Percentiles rank a stretch among this genome's conserved stretches.
Conservation (phyloP, 495 filamentous ascomycete species). For the Penicillium bovifimosum region DNA sequence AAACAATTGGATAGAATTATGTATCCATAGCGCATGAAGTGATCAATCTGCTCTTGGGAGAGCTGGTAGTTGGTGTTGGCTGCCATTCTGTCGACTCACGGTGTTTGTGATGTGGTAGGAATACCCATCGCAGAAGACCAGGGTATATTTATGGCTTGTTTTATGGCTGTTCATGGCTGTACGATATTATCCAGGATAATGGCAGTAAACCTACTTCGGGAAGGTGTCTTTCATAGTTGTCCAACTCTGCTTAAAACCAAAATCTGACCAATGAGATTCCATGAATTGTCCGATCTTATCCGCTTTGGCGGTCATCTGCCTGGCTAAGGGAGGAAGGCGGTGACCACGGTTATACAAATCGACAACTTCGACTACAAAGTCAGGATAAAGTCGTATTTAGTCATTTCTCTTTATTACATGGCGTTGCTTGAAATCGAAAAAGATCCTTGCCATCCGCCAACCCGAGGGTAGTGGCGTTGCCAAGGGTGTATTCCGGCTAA, state of each 20-base stretch:
- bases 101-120: too few relatives aligned
- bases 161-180: too few relatives aligned
- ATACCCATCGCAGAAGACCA: too few relatives aligned
- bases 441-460: neutral
- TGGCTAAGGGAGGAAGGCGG: neutral
- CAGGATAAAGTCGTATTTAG: neutral
- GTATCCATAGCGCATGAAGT: constrained; percentile 64
- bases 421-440: neutral
- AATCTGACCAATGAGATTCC: neutral
- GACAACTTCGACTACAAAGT: neutral
- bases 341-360: neutral
- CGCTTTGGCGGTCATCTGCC: neutral
- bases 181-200: neutral
- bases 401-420: neutral
- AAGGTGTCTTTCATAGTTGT: neutral
- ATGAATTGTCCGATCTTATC: neutral
- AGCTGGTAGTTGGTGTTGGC: constrained; percentile 29
- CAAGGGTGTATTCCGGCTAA: constrained; percentile 10
- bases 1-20: constrained; percentile 57
- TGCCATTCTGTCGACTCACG: too few relatives aligned
- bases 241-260: neutral
- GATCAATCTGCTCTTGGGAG: constrained; percentile 54
- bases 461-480: neutral
- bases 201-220: neutral
- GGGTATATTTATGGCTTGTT: too few relatives aligned